Evolutionary conservation across 1,284 basidiomycete species (phyloP), one percentile per base, ranked within the genome.

Genomic region (Trichosporon faecale): DNA sequence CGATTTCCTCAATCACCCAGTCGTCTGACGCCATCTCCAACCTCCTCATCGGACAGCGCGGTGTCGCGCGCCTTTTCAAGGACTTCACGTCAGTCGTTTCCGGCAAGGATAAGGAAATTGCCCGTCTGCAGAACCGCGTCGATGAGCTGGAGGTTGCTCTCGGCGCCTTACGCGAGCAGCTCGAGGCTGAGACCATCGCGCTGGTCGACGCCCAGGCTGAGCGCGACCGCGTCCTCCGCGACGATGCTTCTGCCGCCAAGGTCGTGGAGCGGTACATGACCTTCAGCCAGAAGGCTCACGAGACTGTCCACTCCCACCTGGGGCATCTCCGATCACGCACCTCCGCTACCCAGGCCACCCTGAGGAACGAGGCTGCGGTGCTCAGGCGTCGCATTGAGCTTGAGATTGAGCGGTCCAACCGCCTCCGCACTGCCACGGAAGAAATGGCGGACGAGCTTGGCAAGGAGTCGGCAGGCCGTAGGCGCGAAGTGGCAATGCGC

Each of bases 261-360:
- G 92, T 94, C 86, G 92, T 94, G 33, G 90, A 92, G 67, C 87
- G 92, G 64, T 95, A 95, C 81, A 95, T 94, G 93, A 91, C 90
- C 76, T 95, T 94, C 81, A 93, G 92, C 1, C 93, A 95, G 80
- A 86, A 89, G 21, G 89, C 91, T 8, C 91, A 90, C 14, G 87
- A 91, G 68, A 83, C 87, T 1, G 86, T 94, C 1, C 91, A 93
- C 76, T 80, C 84, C 4, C 88, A 91, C 27, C 86, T 94, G 60
- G 85, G 86, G 9, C 85, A 88, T 2, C 79, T 84, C 23, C 80
- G 82, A 61, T 80, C 85, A 0, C 87, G 93, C 4, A 88, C 92
- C 68, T 82, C 86, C 0, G 87, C 91, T 0, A 91, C 90, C 0
- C 82, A 88, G 7, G 77, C 86, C 4, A 89, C 90, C 0, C 84